phyloP scores from a whole-genome alignment of 768 basidiomycete genomes.

The Mycena filopes region DNA sequence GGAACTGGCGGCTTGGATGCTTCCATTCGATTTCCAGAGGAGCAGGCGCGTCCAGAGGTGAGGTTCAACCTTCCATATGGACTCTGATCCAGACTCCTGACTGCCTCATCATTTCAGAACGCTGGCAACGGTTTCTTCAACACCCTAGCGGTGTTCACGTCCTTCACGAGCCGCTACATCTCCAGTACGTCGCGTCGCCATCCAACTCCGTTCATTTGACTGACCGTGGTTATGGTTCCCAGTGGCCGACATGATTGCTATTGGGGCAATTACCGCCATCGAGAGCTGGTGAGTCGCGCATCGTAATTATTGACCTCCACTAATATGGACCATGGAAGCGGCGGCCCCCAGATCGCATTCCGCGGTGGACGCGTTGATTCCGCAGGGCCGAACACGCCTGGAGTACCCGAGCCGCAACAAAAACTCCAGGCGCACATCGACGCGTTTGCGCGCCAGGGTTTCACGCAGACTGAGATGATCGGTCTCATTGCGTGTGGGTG shows the following conservation, averaged over 20 bases:
- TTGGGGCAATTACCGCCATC: conserved; percentile 14
- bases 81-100: no score
- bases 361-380: conserved; percentile 21
- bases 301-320: no score
- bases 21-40: conserved; percentile 34
- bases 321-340: no score
- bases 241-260: conserved; percentile 4
- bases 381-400: not conserved
- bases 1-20: conserved; percentile 41
- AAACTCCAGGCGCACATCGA: not conserved
- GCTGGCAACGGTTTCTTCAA: not conserved
- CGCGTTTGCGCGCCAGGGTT: conserved; percentile 6
- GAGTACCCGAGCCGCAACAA: conserved; percentile 13
- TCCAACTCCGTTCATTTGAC: not conserved
- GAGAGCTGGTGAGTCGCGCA: conserved; percentile 16
- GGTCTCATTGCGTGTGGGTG: conserved; percentile 12
- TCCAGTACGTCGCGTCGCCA: not conserved
- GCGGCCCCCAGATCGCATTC: conserved; percentile 14
- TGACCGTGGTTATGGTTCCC: not conserved
- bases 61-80: conserved; percentile 5
- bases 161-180: not conserved
- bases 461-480: conserved; percentile 20
- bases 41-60: conserved; percentile 10
- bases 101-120: no score
- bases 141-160: not conserved